Evolutionary conservation across 352 stramenopile species (phyloP), one percentile per base, ranked within the genome.

Genomic region (Pythium monospermum): DNA sequence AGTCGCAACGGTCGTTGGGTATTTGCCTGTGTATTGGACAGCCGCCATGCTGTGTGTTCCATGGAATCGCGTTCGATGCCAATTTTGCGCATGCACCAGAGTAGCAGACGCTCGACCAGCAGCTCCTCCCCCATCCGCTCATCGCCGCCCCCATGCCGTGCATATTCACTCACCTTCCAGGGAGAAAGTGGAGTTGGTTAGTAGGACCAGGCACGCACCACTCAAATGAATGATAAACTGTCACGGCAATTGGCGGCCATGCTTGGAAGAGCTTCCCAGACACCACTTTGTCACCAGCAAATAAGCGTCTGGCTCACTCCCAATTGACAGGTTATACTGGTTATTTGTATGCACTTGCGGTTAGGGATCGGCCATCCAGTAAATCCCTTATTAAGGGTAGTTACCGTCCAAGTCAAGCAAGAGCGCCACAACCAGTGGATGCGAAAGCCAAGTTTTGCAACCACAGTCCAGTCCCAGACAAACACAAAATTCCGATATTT

Each of bases 181-280:
- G 58, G 48, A 68, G 59, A 62, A 64, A 65, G 50, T 51, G 59
- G 59, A 78, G 61, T 74, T 71, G 68, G 65, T 77, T 75, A 74
- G 67, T 80, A 80, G 65, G n/a, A 74, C 68, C 71, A 83, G 71
- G 76, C 73, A 76, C 71, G 61, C 52, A 85, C 69, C 69, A 78
- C 69, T 78, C 69, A 68, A 83, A 79, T 58, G 51, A 60, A 56
- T 56, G 49, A 55, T 52, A 56, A 60, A 53, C 57, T 49, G 49
- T 64, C 55, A 53, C 23, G 15, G 25, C 13, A 51, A 42, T 53
- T 43, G 23, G 18, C 43, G 31, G 22, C 52, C 13, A 15, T 11
- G 32, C 25, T 50, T n/a, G n/a, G 45, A 60, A 53, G 32, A 38
- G 44, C 53, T 44, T 45, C 38, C 23, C 21, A 49, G 16, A 10